These are phyloP conservation scores for Auricularia sp. DNA, from an alignment of 768 basidiomycete species.

Conservation along the genomic window DNA sequence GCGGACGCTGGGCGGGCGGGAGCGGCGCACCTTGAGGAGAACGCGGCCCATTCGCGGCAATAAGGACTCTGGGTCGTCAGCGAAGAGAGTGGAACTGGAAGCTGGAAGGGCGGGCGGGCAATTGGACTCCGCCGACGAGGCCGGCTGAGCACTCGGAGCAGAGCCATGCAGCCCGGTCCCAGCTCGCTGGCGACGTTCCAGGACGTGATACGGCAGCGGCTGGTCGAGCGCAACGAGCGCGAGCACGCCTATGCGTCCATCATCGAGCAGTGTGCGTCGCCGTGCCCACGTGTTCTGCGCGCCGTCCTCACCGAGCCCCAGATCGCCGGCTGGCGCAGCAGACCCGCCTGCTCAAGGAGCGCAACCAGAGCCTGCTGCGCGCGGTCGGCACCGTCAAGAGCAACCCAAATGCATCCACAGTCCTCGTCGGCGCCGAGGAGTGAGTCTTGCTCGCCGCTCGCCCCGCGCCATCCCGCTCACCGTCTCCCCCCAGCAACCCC, in stretches of 20 bases:
- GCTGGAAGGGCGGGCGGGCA: neutral
- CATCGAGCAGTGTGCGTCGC: constrained; percentile 80
- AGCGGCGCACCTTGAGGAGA: constrained; percentile 58
- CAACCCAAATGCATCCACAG: constrained; percentile 52
- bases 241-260: constrained; percentile 74
- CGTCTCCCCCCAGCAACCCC: constrained; percentile 46
- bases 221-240: constrained; percentile 72
- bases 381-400: constrained; percentile 66
- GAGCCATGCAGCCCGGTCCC: neutral
- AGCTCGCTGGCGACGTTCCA: constrained; percentile 61
- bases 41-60: constrained; percentile 62
- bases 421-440: constrained; percentile 62
- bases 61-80: constrained; percentile 11
- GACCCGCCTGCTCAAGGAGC: constrained; percentile 82
- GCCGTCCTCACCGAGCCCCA: constrained; percentile 22
- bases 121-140: neutral
- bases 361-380: constrained; percentile 79
- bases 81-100: constrained; percentile 6
- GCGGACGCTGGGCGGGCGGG: constrained; percentile 3
- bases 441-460: constrained; percentile 27
- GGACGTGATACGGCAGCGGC: constrained; percentile 65
- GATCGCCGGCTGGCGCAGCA: constrained; percentile 89
- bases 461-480: neutral
- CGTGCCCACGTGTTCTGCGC: constrained; percentile 5
- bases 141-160: neutral